phyloP scores from a whole-genome alignment of 352 stramenopile species.

The Lagenidium sp. region DNA sequence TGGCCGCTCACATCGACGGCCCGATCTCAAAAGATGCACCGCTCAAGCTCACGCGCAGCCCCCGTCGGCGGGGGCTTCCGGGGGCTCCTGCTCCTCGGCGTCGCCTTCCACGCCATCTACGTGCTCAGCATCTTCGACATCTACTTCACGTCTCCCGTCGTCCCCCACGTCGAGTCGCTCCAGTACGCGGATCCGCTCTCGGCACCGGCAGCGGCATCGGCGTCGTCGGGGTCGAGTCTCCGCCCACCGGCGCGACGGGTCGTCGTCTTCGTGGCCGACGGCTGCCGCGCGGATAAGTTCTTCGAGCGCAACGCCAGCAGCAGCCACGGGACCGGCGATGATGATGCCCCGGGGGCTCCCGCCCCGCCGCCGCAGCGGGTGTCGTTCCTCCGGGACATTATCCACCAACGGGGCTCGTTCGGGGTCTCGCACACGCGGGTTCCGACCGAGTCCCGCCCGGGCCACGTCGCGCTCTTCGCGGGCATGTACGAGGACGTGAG shows the following conservation, averaged over 20 bases:
- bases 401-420: slow-evolving; percentile 47
- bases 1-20: no score
- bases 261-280: slow-evolving; percentile 81
- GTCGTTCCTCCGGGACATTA: slow-evolving; percentile 53
- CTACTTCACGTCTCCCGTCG: slow-evolving; percentile 84
- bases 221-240: slow-evolving; percentile 14
- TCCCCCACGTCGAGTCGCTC: slow-evolving; percentile 51
- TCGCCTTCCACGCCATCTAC: slow-evolving; percentile 77
- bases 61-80: no score
- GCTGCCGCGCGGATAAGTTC: slow-evolving; percentile 77
- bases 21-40: no score
- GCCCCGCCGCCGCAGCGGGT: slow-evolving; percentile 15
- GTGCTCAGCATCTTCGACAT: slow-evolving; percentile 88
- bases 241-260: slow-evolving; percentile 27
- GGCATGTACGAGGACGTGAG: slow-evolving; percentile 87
- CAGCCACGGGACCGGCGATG: background rate
- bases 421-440: slow-evolving; percentile 84
- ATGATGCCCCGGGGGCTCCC: background rate
- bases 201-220: slow-evolving; percentile 3
- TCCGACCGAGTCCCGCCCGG: slow-evolving; percentile 76
- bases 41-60: no score
- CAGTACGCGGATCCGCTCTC: no score
- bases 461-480: slow-evolving; percentile 78
- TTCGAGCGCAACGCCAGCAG: slow-evolving; percentile 45
- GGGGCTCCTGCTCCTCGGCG: slow-evolving; percentile 60